Evolutionary conservation across 371 early-diverging fungal genomes (phyloP), one percentile per base, ranked within the genome.

Genomic region (Rhizopus sp.): DNA sequence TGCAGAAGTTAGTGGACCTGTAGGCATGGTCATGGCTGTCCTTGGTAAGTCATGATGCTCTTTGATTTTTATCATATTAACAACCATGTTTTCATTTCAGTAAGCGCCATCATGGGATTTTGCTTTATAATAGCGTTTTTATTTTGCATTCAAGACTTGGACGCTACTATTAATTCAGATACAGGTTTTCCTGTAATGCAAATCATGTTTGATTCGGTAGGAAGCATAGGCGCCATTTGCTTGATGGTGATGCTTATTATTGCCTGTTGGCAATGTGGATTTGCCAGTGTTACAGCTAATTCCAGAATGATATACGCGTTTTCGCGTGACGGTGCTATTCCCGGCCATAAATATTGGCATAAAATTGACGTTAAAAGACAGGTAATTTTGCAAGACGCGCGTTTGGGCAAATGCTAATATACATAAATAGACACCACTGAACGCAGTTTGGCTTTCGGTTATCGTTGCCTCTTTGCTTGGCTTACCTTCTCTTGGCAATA

Each of bases 231-330:
- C 4, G 83, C 83, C 9, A 61, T 82, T 5, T 69, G 78, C 29
- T 55, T 85, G 48, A 73, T 84, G 73, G 68, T 78, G 1, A 78
- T 86, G 38, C 59, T 83, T 32, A 70, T 85, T 39, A 45, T 80
- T 42, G 85, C 85, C 7, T 80, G 76, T 44, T 83, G 80, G 73
- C 82, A 84, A 60, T 78, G 81, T 47, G 81, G 83, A 8, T 75
- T 73, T 63, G 79, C 80, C 34, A 81, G 78, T 33, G 69, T 81
- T 6, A 80, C 83, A 5, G 76, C 85, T 51, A 87, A 85, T 56
- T 85, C 87, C 1, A 80, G 90, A 42, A 86, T 85, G 85, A 79
- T 87, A 45, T 89, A 86, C 59, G 88, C 90, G 2, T 87, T 90
- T 60, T 81, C 88, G 32, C 80, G 90, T 31, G 90, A 90, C 58